These are phyloP conservation scores for Dactylonectria estremocensis DNA, from an alignment of 2,329 filamentous ascomycete genomes.

Conservation along the genomic window DNA sequence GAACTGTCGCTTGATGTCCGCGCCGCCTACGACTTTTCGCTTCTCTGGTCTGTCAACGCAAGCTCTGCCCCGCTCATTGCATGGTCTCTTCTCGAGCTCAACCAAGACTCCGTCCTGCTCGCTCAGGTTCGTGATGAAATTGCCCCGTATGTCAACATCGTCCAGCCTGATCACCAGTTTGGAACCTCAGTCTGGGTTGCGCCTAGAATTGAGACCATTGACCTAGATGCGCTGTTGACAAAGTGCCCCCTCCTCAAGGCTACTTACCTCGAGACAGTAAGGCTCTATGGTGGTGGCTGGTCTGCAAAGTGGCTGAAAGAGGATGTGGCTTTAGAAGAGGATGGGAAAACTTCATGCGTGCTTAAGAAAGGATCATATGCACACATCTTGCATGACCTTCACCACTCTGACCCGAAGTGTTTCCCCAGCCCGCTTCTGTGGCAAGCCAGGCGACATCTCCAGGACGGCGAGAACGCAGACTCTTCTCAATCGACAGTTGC, in stretches of 20 bases:
- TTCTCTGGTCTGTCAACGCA: slow-evolving; percentile 57
- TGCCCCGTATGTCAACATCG: slow-evolving; percentile 49
- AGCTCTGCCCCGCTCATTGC: slow-evolving; percentile 56
- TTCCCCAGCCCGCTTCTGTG: slow-evolving; percentile 55
- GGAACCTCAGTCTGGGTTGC: slow-evolving; percentile 55
- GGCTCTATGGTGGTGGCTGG: slow-evolving; percentile 56
- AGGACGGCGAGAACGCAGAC: slow-evolving; percentile 44
- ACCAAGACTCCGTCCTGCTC: slow-evolving; percentile 56
- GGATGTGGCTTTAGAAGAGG: slow-evolving; percentile 52
- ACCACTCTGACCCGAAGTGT: slow-evolving; percentile 53
- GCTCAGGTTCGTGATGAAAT: slow-evolving; percentile 58
- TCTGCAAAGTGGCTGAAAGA: slow-evolving; percentile 50
- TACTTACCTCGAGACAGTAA: slow-evolving; percentile 58
- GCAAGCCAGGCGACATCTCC: slow-evolving; percentile 53
- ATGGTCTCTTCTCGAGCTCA: slow-evolving; percentile 61
- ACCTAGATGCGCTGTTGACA: slow-evolving; percentile 54
- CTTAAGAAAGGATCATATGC: slow-evolving; percentile 55
- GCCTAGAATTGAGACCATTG: slow-evolving; percentile 52
- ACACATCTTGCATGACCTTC: slow-evolving; percentile 53
- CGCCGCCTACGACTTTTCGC: slow-evolving; percentile 53
- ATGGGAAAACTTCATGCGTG: slow-evolving; percentile 44
- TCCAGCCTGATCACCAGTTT: slow-evolving; percentile 56
- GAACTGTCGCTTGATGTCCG: slow-evolving; percentile 51
- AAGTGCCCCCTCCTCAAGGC: slow-evolving; percentile 58
- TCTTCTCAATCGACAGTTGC: slow-evolving; percentile 41